A percentile compares a stretch with the other conserved stretches of the same genome.
These are phyloP conservation scores for Saprolegnia diclina DNA, from an alignment of 352 stramenopile genomes.

Conservation along the genomic window DNA sequence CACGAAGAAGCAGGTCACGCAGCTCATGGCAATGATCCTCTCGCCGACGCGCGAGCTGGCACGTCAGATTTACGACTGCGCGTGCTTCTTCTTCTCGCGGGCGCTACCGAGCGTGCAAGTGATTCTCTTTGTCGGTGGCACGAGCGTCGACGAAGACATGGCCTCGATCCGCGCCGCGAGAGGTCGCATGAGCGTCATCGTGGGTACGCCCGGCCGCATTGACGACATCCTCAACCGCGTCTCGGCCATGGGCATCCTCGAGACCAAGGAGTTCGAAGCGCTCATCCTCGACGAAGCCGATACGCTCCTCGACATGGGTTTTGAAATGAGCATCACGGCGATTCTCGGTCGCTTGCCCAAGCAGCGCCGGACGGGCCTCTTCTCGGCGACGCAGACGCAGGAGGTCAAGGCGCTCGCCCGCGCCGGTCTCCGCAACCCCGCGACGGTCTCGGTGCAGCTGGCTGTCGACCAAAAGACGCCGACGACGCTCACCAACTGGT, in stretches of 20 bases:
- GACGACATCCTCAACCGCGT: slow-evolving; percentile 86
- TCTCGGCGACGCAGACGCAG: slow-evolving; percentile 89
- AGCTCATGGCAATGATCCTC: slow-evolving; percentile 79
- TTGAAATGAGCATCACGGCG: slow-evolving; percentile 92
- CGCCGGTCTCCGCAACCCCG: slow-evolving; percentile 97
- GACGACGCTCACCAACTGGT: slow-evolving; percentile 91
- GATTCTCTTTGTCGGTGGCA: slow-evolving; percentile 88
- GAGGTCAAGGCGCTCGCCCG: slow-evolving; percentile 94
- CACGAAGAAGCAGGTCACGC: slow-evolving; percentile 48
- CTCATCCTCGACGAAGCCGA: slow-evolving; percentile 99
- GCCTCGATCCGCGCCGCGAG: slow-evolving; percentile 48
- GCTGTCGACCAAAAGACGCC: slow-evolving; percentile 69
- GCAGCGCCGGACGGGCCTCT: slow-evolving; percentile 93
- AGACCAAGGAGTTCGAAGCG: slow-evolving; percentile 93
- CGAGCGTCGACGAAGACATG: slow-evolving; percentile 81
- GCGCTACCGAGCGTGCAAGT: slow-evolving; percentile 62
- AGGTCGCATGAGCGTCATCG: slow-evolving; percentile 66
- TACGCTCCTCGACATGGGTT: slow-evolving; percentile 97
- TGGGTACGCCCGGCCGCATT: slow-evolving; percentile 77
- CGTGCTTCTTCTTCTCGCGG: slow-evolving; percentile 50
- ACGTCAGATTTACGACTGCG: slow-evolving; percentile 76
- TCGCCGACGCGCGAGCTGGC: slow-evolving; percentile 87
- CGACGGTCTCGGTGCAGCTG: slow-evolving; percentile 96
- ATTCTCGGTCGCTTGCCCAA: slow-evolving; percentile 95
- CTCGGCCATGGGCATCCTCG: slow-evolving; percentile 54